Conservation (phyloP, 2,329 filamentous ascomycete species). For the Claviceps fusiformis region DNA sequence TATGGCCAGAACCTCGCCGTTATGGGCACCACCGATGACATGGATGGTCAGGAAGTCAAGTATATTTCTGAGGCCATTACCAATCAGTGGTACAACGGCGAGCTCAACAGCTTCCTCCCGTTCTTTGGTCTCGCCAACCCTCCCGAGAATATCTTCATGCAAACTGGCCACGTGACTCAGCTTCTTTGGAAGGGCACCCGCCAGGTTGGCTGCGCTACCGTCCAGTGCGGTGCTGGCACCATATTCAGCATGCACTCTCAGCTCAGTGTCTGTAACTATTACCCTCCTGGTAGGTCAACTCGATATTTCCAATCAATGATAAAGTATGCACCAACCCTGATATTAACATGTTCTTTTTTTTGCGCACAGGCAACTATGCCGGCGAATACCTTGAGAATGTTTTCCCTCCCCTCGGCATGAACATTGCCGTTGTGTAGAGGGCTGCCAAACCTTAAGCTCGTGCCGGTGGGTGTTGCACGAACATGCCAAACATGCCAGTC, state of each 20-base stretch:
- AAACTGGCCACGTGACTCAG: conserved; percentile 45
- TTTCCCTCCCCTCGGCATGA: conserved; percentile 20
- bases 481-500: not conserved
- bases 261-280: conserved; percentile 86
- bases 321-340: not conserved
- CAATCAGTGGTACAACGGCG: conserved; percentile 80
- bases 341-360: not conserved
- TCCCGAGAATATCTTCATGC: conserved; percentile 49
- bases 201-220: conserved; percentile 46
- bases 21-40: conserved; percentile 28
- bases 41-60: conserved; percentile 26
- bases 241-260: conserved; percentile 40
- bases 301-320: not conserved
- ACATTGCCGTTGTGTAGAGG: conserved; percentile 15
- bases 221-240: conserved; percentile 46
- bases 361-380: not conserved
- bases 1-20: conserved; percentile 93
- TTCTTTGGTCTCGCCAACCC: conserved; percentile 44
- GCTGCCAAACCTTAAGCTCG: not conserved
- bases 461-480: not conserved
- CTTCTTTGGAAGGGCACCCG: conserved; percentile 26
- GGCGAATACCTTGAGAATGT: conserved; percentile 26
- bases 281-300: conserved; percentile 46
- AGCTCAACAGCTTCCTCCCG: conserved; percentile 41
- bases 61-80: conserved; percentile 57